Percentiles rank a stretch among this genome's conserved stretches.
Evolutionary conservation across 2,329 filamentous ascomycete species (phyloP).

Genomic region (Tolypocladium sp.): DNA sequence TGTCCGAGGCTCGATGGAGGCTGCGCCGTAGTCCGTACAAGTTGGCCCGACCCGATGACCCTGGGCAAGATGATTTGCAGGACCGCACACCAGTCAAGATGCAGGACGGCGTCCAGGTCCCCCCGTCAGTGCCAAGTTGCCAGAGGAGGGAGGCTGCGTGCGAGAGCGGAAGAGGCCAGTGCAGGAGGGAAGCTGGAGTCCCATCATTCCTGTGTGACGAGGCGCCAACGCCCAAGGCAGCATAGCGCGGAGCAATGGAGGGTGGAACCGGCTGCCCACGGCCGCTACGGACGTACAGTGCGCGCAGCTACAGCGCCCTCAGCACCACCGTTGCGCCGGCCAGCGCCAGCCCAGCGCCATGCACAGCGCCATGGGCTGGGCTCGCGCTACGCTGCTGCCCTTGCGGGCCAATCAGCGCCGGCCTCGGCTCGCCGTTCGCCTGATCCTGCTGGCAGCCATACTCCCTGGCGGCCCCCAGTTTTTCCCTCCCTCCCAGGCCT

Average conservation of each 20-base stretch:
- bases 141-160: neutral
- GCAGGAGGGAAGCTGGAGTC: neutral
- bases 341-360: neutral
- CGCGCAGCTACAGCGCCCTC: neutral
- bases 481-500: neutral
- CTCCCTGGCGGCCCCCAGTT: neutral
- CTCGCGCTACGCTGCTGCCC: neutral
- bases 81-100: neutral
- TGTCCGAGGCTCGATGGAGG: neutral
- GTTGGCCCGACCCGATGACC: neutral
- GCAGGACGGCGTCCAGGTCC: neutral
- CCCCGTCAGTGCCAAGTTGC: neutral
- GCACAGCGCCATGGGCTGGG: neutral
- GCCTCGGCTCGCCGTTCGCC: neutral
- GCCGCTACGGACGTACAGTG: neutral
- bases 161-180: neutral
- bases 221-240: neutral
- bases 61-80: neutral
- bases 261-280: neutral
- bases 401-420: neutral
- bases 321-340: neutral
- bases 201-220: neutral
- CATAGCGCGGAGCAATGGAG: neutral
- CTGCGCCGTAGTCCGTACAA: neutral
- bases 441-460: neutral